These are phyloP conservation scores for Neurospora africana DNA, from an alignment of 495 filamentous ascomycete species.

Conservation along the genomic window DNA sequence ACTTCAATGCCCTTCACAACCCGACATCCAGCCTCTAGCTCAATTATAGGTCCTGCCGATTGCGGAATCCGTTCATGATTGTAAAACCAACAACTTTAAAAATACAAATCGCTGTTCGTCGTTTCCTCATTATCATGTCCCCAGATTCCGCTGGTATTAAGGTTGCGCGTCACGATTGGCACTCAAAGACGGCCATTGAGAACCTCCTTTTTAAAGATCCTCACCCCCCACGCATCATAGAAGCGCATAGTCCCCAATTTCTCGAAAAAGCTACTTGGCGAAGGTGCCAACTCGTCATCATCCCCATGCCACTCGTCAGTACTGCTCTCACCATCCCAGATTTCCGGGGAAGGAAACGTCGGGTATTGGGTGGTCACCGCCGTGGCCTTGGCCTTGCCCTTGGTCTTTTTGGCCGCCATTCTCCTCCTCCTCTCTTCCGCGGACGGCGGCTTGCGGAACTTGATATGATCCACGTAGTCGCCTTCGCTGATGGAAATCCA, in stretches of 20 bases:
- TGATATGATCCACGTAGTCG: slow-evolving; percentile 30
- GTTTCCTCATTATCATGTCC: neutral
- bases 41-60: neutral
- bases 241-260: slow-evolving; percentile 30
- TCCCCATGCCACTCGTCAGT: slow-evolving; percentile 24
- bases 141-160: neutral
- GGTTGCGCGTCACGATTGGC: neutral
- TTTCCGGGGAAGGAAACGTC: slow-evolving; percentile 8
- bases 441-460: slow-evolving; percentile 14
- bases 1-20: neutral
- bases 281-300: slow-evolving; percentile 8
- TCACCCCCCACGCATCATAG: slow-evolving; percentile 36
- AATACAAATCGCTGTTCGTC: neutral
- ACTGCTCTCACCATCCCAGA: slow-evolving; percentile 15
- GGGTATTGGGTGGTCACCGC: slow-evolving; percentile 7
- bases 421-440: neutral
- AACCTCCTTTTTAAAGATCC: slow-evolving; percentile 43
- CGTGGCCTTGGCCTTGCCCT: slow-evolving; percentile 13
- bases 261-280: slow-evolving; percentile 17
- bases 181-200: slow-evolving; percentile 24
- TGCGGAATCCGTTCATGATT: neutral
- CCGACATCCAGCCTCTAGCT: neutral
- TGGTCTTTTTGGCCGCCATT: slow-evolving; percentile 2
- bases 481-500: slow-evolving; percentile 41
- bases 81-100: neutral